Conservation (phyloP, 2,329 filamentous ascomycete species). For the Phoma sp. region DNA sequence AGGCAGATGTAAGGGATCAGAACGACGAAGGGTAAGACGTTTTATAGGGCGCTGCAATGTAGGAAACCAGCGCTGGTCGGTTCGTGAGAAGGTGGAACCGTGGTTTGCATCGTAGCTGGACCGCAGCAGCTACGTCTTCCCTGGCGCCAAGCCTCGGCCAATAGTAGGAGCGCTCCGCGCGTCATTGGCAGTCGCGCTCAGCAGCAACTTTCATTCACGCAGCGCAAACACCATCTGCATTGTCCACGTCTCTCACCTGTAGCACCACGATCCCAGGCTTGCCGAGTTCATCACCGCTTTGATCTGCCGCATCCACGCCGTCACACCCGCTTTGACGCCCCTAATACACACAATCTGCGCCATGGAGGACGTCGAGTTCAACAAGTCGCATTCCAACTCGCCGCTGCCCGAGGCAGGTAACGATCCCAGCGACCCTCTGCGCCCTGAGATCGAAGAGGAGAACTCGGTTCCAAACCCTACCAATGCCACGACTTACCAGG, state of each 20-base stretch:
- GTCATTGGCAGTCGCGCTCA: slow-evolving; percentile 31
- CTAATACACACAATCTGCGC: not conserved
- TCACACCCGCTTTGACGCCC: not conserved
- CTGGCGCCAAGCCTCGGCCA: slow-evolving; percentile 23
- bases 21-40: not conserved
- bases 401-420: slow-evolving; percentile 55
- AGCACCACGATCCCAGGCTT: not conserved
- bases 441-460: slow-evolving; percentile 58
- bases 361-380: slow-evolving; percentile 55
- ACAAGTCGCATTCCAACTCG: slow-evolving; percentile 46
- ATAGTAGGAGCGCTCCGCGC: slow-evolving; percentile 22
- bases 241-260: slow-evolving; percentile 5
- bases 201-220: slow-evolving; percentile 23
- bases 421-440: slow-evolving; percentile 54
- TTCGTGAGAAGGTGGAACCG: not conserved
- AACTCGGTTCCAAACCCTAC: slow-evolving; percentile 54
- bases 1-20: not conserved
- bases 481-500: slow-evolving; percentile 51
- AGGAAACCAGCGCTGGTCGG: not conserved
- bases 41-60: not conserved
- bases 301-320: not conserved
- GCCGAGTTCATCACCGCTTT: not conserved
- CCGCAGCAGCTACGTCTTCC: slow-evolving; percentile 4
- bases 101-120: slow-evolving; percentile 2
- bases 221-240: slow-evolving; percentile 9